These are phyloP conservation scores for Aspergillus pseudotamarii DNA, from an alignment of 2,329 filamentous ascomycete genomes.

Conservation along the genomic window DNA sequence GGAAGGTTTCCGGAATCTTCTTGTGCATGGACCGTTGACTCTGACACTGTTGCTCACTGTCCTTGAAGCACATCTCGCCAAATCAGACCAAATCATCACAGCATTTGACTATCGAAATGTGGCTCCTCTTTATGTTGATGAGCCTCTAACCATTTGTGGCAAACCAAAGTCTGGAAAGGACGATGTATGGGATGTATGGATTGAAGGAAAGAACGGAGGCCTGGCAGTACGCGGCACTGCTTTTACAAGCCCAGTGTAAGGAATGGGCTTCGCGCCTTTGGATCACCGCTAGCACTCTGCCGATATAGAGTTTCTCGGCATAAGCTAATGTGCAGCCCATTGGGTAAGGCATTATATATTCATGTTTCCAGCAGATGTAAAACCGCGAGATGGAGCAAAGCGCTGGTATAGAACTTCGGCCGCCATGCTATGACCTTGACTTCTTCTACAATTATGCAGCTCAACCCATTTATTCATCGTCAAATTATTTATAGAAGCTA, in stretches of 20 bases:
- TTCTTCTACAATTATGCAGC: background rate
- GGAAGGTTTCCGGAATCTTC: conserved; percentile 73
- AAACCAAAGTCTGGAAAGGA: conserved; percentile 51
- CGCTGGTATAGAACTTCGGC: background rate
- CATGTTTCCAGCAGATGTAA: background rate
- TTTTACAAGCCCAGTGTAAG: conserved; percentile 16
- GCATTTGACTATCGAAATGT: conserved; percentile 78
- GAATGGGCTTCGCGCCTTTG: background rate
- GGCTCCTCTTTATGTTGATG: conserved; percentile 75
- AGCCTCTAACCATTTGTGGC: conserved; percentile 71
- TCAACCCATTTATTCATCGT: background rate
- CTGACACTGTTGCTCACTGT: conserved; percentile 75
- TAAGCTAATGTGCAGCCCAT: background rate
- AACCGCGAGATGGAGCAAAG: background rate
- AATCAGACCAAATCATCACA: conserved; percentile 45
- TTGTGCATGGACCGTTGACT: conserved; percentile 86
- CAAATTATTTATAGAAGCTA: background rate
- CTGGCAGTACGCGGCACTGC: conserved; percentile 65
- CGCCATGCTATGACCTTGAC: background rate
- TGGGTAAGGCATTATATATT: background rate
- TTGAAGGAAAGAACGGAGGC: conserved; percentile 63
- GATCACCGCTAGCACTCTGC: background rate
- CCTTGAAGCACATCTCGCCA: conserved; percentile 58
- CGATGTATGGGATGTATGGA: conserved; percentile 64
- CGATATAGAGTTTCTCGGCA: background rate